Base-by-base conservation (phyloP, 2,329 filamentous ascomycete species). In the Falciphora oryzae region DNA sequence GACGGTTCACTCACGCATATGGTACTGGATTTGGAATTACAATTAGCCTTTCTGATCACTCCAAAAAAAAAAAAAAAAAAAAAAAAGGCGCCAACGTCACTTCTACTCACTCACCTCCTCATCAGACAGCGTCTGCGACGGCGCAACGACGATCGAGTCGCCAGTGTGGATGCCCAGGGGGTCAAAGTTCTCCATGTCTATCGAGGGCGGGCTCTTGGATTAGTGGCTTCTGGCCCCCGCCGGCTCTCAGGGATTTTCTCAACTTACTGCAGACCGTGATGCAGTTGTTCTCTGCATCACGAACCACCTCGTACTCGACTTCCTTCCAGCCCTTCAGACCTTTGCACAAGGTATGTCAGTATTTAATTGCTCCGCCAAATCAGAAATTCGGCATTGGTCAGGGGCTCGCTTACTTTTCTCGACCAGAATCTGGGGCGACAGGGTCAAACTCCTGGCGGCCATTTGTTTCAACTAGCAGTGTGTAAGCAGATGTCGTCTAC, bases 111-210 rank as follows among this genome's bases (percentile, higher is more conserved):
- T n/a, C 44, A 53, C 44, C 22, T 99, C 95, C 75, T 97, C 93
- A 67, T 99, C 94, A 3, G 93, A 97, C 27, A 99, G 83, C 0
- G 95, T 99, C 78, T 98, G 95, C 4, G 94, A 98, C 57, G 95
- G 95, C 11, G 95, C 95, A 60, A 99, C 95, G 63, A 99, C 95
- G 69, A 99, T 97, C 16, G 94, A 98, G 75, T 99, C 95, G 76
- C 95, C 95, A 3, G 95, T 99, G 74, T 98, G 95, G 68, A 98
- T 98, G 72, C 95, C 95, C 1, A 99, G 88, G 64, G 95, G 95
- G 76, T 99, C 95, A 73, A 99, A 99, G 80, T 99, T 99, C 81
- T 99, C 95, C 95, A 99, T 98, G 82, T 99, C 62, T 63, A 28
- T 8, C 13, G 25, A 25, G 29, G 2, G 25, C 18, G 38, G 18